These are phyloP conservation scores for Diaporthe sp. DNA, from an alignment of 2,329 filamentous ascomycete genomes.

Conservation along the genomic window DNA sequence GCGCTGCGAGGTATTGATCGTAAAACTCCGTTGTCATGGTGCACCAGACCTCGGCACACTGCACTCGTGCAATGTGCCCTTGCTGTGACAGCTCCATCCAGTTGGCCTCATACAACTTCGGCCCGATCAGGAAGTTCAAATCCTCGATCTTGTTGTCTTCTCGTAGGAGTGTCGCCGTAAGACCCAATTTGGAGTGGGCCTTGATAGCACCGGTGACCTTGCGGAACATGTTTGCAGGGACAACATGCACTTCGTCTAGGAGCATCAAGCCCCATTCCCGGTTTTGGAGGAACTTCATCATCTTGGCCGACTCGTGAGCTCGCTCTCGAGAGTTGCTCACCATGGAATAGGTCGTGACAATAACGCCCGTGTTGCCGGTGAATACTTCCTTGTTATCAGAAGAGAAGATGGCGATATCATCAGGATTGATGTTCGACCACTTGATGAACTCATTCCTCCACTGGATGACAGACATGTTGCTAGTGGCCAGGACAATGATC, in stretches of 20 bases:
- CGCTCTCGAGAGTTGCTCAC: conserved; percentile 90
- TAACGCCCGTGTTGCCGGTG: conserved; percentile 90
- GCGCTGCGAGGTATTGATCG: conserved; percentile 85
- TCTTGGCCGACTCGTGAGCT: conserved; percentile 93
- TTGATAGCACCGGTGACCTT: conserved; percentile 94
- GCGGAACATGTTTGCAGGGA: conserved; percentile 95
- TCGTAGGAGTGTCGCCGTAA: conserved; percentile 92
- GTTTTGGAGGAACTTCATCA: conserved; percentile 92
- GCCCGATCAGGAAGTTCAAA: conserved; percentile 96
- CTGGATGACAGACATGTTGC: conserved; percentile 97
- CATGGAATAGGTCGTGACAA: conserved; percentile 99
- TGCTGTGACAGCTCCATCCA: conserved; percentile 99
- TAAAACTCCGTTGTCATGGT: conserved; percentile 99
- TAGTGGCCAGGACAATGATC: conserved; percentile 93
- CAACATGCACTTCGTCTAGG: conserved; percentile 96
- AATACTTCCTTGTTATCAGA: conserved; percentile 90
- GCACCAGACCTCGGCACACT: conserved; percentile 99
- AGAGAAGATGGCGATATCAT: conserved; percentile 94
- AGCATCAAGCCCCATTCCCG: conserved; percentile 98
- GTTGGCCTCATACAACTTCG: conserved; percentile 97
- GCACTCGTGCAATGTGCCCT: conserved; percentile 95
- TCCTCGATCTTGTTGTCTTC: conserved; percentile 99
- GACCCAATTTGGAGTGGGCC: conserved; percentile 91
- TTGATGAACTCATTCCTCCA: conserved; percentile 97
- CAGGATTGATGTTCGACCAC: conserved; percentile 94